These are phyloP conservation scores for Xylaria sp. DNA, from an alignment of 2,329 filamentous ascomycete genomes.

Conservation along the genomic window DNA sequence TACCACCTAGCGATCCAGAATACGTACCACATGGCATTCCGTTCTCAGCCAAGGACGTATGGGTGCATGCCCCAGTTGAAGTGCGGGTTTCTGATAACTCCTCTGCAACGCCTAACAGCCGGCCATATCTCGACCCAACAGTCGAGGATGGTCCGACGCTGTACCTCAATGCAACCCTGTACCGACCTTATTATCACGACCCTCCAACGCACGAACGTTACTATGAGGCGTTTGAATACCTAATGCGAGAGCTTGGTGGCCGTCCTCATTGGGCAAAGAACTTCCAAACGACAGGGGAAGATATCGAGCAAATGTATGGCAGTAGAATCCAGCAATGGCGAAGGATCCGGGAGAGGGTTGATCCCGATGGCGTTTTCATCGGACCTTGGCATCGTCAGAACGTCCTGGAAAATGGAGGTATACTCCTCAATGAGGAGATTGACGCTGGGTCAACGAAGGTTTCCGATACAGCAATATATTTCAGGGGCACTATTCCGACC, in stretches of 20 bases:
- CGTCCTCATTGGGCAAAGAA: constrained; percentile 95
- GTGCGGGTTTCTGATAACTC: constrained; percentile 84
- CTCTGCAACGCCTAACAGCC: constrained; percentile 49
- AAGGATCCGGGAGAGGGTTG: constrained; percentile 72
- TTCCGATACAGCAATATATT: constrained; percentile 35
- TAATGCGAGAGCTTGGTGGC: constrained; percentile 86
- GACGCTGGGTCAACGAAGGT: constrained; percentile 38
- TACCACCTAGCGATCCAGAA: constrained; percentile 69
- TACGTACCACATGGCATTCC: constrained; percentile 77
- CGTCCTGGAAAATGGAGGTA: constrained; percentile 58
- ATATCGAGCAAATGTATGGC: constrained; percentile 76
- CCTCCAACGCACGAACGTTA: constrained; percentile 81
- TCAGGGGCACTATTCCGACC: constrained; percentile 38
- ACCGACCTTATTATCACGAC: constrained; percentile 81
- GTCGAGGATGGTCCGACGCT: constrained; percentile 75
- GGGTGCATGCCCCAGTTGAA: constrained; percentile 90
- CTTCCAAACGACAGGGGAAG: constrained; percentile 70
- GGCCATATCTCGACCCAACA: constrained; percentile 75
- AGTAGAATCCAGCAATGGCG: constrained; percentile 73
- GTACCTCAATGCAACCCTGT: constrained; percentile 90
- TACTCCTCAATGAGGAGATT: constrained; percentile 48
- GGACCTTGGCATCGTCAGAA: constrained; percentile 88
- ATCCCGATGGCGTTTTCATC: constrained; percentile 87
- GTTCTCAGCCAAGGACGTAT: constrained; percentile 80
- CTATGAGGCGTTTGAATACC: constrained; percentile 89